These are phyloP conservation scores for Penstemon newberryi DNA, from an alignment of 257 asterid genomes.

Conservation along the genomic window DNA sequence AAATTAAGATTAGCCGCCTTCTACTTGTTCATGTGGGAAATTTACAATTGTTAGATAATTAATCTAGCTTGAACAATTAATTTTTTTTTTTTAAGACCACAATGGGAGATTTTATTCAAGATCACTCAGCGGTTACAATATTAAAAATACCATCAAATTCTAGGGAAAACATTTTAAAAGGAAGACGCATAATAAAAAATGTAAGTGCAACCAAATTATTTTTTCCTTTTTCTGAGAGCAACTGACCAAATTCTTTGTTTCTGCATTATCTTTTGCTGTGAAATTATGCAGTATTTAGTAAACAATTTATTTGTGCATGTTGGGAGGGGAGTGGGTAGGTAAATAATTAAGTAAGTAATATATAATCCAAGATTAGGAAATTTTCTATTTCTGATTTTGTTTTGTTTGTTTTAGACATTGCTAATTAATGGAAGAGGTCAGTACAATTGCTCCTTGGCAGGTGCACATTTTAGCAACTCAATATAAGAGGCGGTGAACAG, in stretches of 20 bases:
- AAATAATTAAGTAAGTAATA: no score
- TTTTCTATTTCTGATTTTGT: neutral
- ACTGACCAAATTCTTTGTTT: no score
- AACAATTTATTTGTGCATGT: neutral
- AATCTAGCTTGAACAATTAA: no score
- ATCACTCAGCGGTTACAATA: no score
- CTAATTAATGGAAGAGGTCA: slow-evolving; percentile 89
- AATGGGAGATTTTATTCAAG: no score
- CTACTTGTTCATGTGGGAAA: no score
- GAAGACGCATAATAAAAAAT: neutral
- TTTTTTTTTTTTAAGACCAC: no score
- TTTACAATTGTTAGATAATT: no score
- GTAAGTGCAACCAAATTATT: neutral
- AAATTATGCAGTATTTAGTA: neutral
- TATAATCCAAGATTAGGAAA: neutral
- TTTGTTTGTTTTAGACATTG: slow-evolving; percentile 37
- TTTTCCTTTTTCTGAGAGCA: no score
- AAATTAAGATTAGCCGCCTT: no score
- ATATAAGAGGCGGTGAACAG: slow-evolving; percentile 58
- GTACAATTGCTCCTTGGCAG: slow-evolving; percentile 72
- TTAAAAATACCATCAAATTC: neutral
- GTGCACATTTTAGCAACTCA: slow-evolving; percentile 40
- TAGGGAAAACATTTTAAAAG: neutral
- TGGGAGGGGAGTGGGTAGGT: neutral
- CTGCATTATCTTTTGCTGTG: neutral